phyloP scores from a whole-genome alignment of 2,329 filamentous ascomycete genomes.

The Stagonosporopsis cucurbitacearum region DNA sequence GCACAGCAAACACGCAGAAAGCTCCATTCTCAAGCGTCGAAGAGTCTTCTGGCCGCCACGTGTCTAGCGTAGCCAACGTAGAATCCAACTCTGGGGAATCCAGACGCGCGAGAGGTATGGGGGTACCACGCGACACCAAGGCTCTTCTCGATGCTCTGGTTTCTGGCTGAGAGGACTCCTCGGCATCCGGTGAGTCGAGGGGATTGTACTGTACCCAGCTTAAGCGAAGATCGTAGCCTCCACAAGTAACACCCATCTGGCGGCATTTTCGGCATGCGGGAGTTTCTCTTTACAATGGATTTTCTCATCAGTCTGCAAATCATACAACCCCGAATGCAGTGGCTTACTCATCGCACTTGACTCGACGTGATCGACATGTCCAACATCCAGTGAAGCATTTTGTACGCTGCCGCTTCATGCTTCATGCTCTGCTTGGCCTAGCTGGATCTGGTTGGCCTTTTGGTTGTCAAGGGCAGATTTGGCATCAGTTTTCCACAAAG shows the following conservation, averaged over 20 bases:
- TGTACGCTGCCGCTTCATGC: slow-evolving; percentile 14
- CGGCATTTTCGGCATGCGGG: slow-evolving; percentile 14
- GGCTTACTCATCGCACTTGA: slow-evolving; percentile 23
- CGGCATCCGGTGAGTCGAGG: not conserved
- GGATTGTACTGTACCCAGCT: slow-evolving; percentile 17
- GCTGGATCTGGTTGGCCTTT: not conserved
- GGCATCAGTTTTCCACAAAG: not conserved
- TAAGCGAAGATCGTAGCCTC: slow-evolving; percentile 19
- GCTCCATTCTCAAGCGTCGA: slow-evolving; percentile 7
- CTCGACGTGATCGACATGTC: slow-evolving; percentile 22
- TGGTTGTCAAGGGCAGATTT: too few relatives aligned
- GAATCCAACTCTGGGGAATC: slow-evolving; percentile 10
- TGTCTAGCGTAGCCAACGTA: slow-evolving; percentile 7
- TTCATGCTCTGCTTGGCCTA: slow-evolving; percentile 8
- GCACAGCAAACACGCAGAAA: slow-evolving; percentile 13
- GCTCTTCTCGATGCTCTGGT: slow-evolving; percentile 4
- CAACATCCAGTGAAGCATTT: slow-evolving; percentile 24
- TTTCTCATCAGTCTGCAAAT: not conserved
- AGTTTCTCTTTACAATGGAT: not conserved
- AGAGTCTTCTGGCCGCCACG: slow-evolving; percentile 8
- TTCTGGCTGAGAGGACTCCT: not conserved
- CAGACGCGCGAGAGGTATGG: not conserved
- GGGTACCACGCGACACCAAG: not conserved
- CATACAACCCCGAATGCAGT: too few relatives aligned
- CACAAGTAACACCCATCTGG: slow-evolving; percentile 11